phyloP scores from a whole-genome alignment of 257 asterid genomes.

The Capsicum pubescens region DNA sequence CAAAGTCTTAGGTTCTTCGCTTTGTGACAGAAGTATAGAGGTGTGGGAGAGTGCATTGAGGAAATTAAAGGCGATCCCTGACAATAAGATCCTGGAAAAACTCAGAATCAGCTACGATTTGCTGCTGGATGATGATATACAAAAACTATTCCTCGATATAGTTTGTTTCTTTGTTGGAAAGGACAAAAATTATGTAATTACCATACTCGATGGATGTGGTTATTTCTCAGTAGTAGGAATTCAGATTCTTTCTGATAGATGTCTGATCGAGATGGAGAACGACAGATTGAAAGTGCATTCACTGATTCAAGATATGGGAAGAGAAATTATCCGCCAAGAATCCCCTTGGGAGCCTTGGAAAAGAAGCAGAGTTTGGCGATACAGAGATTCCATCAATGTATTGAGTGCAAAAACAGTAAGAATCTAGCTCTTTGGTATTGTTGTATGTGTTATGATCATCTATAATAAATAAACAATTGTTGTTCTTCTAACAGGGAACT shows the following conservation, averaged over 20 bases:
- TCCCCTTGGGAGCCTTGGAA: conserved; percentile 31
- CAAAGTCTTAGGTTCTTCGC: conserved; percentile 33
- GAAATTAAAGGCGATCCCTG: conserved; percentile 28
- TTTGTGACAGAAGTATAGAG: conserved; percentile 19
- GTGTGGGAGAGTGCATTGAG: conserved; percentile 32
- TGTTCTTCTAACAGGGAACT: conserved; percentile 32
- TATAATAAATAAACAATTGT: background rate
- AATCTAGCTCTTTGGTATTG: background rate
- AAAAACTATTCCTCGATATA: conserved; percentile 30
- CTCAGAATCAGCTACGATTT: conserved; percentile 31
- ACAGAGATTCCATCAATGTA: conserved; percentile 24
- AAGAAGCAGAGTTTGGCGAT: conserved; percentile 32
- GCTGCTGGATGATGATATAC: conserved; percentile 23
- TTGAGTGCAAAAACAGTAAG: conserved; percentile 30
- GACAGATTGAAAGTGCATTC: conserved; percentile 27
- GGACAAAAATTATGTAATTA: background rate
- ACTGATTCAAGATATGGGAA: conserved; percentile 33
- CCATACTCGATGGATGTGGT: conserved; percentile 28
- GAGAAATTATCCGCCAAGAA: conserved; percentile 33
- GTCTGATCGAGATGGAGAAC: conserved; percentile 7
- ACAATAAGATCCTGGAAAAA: conserved; percentile 29
- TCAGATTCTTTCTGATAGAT: conserved; percentile 25
- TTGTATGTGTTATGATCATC: background rate
- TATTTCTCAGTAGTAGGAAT: conserved; percentile 28
- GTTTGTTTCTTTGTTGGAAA: conserved; percentile 33